Evolutionary conservation across 225 moss, liverwort and hornwort genomes (phyloP).

Genomic region (Asterella californica): DNA sequence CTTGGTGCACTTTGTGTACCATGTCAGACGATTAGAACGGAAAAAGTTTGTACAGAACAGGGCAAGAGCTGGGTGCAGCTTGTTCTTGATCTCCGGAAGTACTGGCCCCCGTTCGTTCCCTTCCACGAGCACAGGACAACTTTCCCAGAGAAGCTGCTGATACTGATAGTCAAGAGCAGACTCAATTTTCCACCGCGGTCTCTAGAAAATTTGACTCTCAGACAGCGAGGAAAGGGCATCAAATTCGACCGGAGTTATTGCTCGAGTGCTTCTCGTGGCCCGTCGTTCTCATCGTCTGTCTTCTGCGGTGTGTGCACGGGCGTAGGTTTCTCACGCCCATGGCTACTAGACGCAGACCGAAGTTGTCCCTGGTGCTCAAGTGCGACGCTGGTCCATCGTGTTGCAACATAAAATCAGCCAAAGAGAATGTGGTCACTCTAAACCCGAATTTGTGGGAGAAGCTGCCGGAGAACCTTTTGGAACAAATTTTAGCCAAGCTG

Average conservation of each 20-base stretch:
- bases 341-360: constrained; percentile 18
- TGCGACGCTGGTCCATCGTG: constrained; percentile 20
- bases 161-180: neutral
- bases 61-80: neutral
- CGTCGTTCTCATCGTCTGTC: neutral
- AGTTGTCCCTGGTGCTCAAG: constrained; percentile 21
- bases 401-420: neutral
- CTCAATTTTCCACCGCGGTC: neutral
- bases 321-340: neutral
- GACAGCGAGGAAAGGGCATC: neutral
- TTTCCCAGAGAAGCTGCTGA: neutral
- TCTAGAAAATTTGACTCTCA: neutral
- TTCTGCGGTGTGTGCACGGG: neutral
- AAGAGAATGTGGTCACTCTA: constrained; percentile 9
- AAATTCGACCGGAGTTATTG: neutral
- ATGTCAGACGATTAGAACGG: neutral
- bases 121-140: neutral
- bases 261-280: neutral
- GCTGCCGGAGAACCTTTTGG: constrained; percentile 33
- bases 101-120: neutral
- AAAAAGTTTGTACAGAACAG: neutral
- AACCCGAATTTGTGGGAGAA: constrained; percentile 30
- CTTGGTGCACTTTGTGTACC: neutral
- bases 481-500: constrained; percentile 27
- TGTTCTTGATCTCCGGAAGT: neutral